Evolutionary conservation across 2,329 filamentous ascomycete species (phyloP), one percentile per base, ranked within the genome.

Genomic region (Ciborinia camelliae): DNA sequence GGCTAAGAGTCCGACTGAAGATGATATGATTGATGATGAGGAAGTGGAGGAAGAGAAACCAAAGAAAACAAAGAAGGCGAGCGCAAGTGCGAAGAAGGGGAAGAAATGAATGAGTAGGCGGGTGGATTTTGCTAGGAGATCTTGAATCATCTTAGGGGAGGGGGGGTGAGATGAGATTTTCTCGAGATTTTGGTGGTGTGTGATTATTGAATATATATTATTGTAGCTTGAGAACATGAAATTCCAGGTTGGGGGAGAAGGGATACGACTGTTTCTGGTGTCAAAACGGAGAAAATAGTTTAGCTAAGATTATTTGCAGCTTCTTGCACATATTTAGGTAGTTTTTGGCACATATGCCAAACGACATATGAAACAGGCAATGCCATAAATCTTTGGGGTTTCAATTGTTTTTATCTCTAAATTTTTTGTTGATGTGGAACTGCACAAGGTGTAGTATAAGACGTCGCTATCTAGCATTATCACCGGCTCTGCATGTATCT

Each of bases 51-150:
- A 62, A 23, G 68, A 66, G 9, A 72, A 70, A 64, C 67, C 72
- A 4, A 74, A 73, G 64, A 74, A 72, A 65, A 70, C 68, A 52
- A 65, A 59, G 15, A 68, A 66, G 39, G 64, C 67, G 32, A 59
- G 55, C 50, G 63, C 68, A 8, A 55, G 18, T 26, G 35, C 55
- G 8, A 64, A 68, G 10, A 74, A 71, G 62, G 71, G 61, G 4
- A 74, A 73, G 65, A 73, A 72, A 51, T 69, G 51, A 69, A 58
- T 51, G 10, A 10, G 12, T 37, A 8, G n/a, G n/a, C 28, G 23
- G n/a, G 7, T 18, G 30, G 14, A 23, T 52, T 20, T 51, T 39
- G 45, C 26, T 4, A 30, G 20, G n/a, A 1, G 43, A 26, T 26
- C 23, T 35, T 47, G 55, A 26, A 26, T 12, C 4, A 14, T 47